A percentile compares a stretch with the other conserved stretches of the same genome.
Evolutionary conservation across 306 rosid species (phyloP).

Genomic region (Chamaecrista fasciculata): DNA sequence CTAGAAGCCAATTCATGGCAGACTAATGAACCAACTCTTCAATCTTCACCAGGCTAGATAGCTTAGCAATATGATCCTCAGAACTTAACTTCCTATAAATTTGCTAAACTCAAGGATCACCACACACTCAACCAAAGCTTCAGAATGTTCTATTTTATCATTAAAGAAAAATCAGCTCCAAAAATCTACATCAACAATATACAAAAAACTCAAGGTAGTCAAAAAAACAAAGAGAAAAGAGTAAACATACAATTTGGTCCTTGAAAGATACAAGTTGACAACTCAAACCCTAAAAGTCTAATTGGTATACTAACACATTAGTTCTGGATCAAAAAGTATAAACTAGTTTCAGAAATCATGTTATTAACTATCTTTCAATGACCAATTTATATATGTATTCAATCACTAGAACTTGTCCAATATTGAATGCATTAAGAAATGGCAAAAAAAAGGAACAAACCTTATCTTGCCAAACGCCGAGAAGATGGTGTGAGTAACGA

Average conservation of each 20-base stretch:
- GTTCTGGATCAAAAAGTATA: too few species aligned
- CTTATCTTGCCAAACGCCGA: conserved; percentile 87
- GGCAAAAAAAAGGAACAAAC: conserved; percentile 25
- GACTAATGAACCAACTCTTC: not conserved
- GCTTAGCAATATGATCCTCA: not conserved
- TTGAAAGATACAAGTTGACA: too few species aligned
- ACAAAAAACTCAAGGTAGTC: not conserved
- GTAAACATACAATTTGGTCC: too few species aligned
- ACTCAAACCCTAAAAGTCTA: too few species aligned
- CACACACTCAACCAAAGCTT: not conserved
- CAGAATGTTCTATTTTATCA: not conserved
- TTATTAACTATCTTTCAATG: too few species aligned
- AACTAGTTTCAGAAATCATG: too few species aligned
- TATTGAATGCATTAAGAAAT: not conserved
- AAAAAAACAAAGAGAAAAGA: not conserved
- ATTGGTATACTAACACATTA: too few species aligned
- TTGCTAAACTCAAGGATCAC: not conserved
- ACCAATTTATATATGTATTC: too few species aligned
- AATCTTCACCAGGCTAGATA: not conserved
- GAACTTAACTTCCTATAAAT: not conserved
- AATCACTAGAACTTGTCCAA: not conserved
- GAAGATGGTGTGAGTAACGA: conserved; percentile 89
- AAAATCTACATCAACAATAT: not conserved
- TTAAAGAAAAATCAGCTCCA: not conserved
- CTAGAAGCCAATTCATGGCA: not conserved